A percentile compares a stretch with the other conserved stretches of the same genome.
Conservation (phyloP, 2,329 filamentous ascomycete species). For the Aspergillus sp. region DNA sequence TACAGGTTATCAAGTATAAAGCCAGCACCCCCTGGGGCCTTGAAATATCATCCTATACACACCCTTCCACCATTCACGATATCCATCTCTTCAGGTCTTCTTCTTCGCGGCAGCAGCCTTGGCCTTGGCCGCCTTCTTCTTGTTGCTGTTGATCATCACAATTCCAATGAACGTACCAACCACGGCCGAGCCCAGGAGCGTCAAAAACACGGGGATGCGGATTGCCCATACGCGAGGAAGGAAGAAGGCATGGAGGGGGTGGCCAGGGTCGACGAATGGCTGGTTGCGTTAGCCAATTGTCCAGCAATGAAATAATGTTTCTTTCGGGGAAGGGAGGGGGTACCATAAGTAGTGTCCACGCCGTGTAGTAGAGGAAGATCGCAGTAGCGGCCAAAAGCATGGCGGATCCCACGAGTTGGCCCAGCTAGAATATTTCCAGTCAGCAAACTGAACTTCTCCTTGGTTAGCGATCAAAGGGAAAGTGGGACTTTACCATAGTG, state of each 20-base stretch:
- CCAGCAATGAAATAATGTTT: background rate
- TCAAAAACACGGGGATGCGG: slow-evolving; percentile 94
- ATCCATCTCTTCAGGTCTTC: slow-evolving; percentile 61
- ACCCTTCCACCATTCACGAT: background rate
- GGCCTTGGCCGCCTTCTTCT: slow-evolving; percentile 94
- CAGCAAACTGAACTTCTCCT: slow-evolving; percentile 3
- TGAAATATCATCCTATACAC: slow-evolving; percentile 1
- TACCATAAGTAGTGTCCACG: slow-evolving; percentile 98
- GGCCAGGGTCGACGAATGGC: slow-evolving; percentile 96
- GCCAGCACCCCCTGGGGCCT: background rate
- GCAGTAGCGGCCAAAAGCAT: slow-evolving; percentile 73
- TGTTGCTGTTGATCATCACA: slow-evolving; percentile 98
- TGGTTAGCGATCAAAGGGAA: background rate
- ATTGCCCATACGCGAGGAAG: slow-evolving; percentile 98
- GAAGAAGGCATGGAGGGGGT: slow-evolving; percentile 92
- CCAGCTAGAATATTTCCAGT: slow-evolving; percentile 62
- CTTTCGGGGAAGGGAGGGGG: background rate
- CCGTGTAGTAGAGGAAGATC: slow-evolving; percentile 87
- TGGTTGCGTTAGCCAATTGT: slow-evolving; percentile 39
- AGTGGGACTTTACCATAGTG: slow-evolving; percentile 27
- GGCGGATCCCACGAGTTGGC: slow-evolving; percentile 76
- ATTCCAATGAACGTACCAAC: slow-evolving; percentile 94
- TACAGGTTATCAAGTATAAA: slow-evolving; percentile 10
- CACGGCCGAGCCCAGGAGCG: slow-evolving; percentile 86
- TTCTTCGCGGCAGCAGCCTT: slow-evolving; percentile 79